Evolutionary conservation across 495 filamentous ascomycete genomes (phyloP).

Genomic region (Neurospora tetrasperma): DNA sequence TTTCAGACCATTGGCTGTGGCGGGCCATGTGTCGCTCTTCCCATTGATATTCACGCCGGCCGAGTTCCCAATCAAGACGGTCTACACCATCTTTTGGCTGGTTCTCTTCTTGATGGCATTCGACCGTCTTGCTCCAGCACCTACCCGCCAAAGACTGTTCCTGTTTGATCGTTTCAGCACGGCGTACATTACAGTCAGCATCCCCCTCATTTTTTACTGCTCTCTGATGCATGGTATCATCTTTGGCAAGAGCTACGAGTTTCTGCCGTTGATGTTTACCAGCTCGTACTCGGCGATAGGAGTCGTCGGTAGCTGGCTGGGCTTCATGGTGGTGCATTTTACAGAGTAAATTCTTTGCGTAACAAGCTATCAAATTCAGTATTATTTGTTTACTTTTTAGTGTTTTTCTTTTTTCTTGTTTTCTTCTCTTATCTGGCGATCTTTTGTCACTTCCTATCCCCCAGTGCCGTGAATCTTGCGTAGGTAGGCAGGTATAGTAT

Average conservation of each 20-base stretch:
- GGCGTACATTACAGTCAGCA: slow-evolving; percentile 74
- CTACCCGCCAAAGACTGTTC: slow-evolving; percentile 63
- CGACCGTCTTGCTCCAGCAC: slow-evolving; percentile 76
- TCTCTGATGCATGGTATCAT: slow-evolving; percentile 71
- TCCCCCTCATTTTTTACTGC: slow-evolving; percentile 83
- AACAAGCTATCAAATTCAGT: slow-evolving; percentile 7
- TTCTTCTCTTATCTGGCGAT: background rate
- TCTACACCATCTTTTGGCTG: slow-evolving; percentile 90
- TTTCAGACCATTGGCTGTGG: slow-evolving; percentile 83
- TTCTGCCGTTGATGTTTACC: slow-evolving; percentile 92
- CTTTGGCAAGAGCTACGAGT: slow-evolving; percentile 78
- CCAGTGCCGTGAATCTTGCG: background rate
- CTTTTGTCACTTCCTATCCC: background rate
- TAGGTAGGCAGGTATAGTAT: too few relatives aligned
- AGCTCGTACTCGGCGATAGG: slow-evolving; percentile 91
- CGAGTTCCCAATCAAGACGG: slow-evolving; percentile 86
- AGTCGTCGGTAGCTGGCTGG: slow-evolving; percentile 94
- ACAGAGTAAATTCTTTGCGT: slow-evolving; percentile 38
- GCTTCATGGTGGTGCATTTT: slow-evolving; percentile 91
- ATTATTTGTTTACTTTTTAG: background rate
- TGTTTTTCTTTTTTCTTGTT: background rate
- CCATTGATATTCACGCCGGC: slow-evolving; percentile 84
- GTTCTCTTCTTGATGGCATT: slow-evolving; percentile 76
- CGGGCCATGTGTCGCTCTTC: slow-evolving; percentile 91
- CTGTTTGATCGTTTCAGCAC: slow-evolving; percentile 84